These are phyloP conservation scores for Aspergillus brunneoviolaceus DNA, from an alignment of 2,329 filamentous ascomycete species.

Conservation along the genomic window DNA sequence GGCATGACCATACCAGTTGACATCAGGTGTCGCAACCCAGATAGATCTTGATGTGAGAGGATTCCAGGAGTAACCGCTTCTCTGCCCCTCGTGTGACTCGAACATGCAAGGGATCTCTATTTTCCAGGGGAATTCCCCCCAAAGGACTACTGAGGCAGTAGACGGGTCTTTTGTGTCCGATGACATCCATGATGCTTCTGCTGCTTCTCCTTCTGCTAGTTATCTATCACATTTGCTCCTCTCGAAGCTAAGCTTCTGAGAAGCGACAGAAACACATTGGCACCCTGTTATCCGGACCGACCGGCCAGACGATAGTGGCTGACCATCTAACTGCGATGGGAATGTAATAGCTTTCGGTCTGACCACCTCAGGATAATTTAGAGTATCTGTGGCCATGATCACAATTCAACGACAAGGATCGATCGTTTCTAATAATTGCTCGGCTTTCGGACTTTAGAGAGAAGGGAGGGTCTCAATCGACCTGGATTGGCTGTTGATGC, in stretches of 20 bases:
- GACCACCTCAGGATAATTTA: neutral
- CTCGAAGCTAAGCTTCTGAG: neutral
- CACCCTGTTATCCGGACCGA: no score
- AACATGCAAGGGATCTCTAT: conserved; percentile 15
- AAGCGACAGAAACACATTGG: no score
- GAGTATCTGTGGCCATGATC: neutral
- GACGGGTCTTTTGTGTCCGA: neutral
- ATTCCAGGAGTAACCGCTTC: neutral
- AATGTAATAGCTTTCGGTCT: neutral
- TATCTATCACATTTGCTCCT: neutral
- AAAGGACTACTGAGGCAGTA: neutral
- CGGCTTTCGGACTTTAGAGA: neutral
- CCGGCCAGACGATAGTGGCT: neutral
- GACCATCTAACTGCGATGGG: neutral
- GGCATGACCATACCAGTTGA: conserved; percentile 11
- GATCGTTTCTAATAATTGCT: neutral
- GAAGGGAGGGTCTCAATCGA: no score
- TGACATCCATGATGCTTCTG: neutral
- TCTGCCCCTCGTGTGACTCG: conserved; percentile 9
- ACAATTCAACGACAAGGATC: neutral
- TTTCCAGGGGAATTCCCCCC: neutral
- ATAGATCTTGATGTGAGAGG: conserved; percentile 19
- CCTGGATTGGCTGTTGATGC: no score
- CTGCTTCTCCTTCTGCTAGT: neutral
- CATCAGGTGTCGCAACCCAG: conserved; percentile 9